These are phyloP conservation scores for Naganishia friedmannii DNA, from an alignment of 768 basidiomycete genomes.

Conservation along the genomic window DNA sequence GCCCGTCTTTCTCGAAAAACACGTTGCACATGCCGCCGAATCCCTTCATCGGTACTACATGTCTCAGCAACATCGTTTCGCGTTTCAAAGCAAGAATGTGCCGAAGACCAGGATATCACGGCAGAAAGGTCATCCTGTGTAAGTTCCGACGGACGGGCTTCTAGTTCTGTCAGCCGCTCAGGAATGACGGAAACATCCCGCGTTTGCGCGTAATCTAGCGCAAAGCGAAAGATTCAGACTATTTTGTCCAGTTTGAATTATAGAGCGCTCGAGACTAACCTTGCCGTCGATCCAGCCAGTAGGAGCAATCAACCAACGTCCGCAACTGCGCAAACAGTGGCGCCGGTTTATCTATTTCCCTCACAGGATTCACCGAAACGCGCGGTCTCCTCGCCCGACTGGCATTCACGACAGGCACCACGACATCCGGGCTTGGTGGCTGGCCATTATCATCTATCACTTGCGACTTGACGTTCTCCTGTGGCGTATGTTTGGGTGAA, in stretches of 20 bases:
- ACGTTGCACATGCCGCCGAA: conserved; percentile 1
- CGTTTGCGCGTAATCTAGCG: not conserved
- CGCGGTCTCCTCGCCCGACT: not conserved
- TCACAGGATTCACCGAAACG: not conserved
- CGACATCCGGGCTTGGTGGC: not conserved
- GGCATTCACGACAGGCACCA: not conserved
- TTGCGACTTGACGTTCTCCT: not conserved
- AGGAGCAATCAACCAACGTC: conserved; percentile 9
- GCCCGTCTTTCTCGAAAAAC: not conserved
- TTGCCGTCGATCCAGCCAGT: conserved; percentile 24
- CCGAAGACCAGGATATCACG: conserved; percentile 6
- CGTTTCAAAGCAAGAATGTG: not conserved
- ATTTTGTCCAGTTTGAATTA: too few species aligned
- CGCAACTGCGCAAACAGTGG: not conserved
- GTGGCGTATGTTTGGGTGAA: not conserved
- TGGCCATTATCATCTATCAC: not conserved
- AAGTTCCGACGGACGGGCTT: not conserved
- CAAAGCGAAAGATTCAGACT: too few species aligned
- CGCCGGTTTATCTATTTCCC: not conserved
- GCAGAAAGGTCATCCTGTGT: not conserved
- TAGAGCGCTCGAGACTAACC: not conserved
- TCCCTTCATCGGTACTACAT: not conserved
- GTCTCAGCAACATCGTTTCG: not conserved
- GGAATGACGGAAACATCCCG: not conserved
- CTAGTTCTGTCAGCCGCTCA: not conserved